Evolutionary conservation across 2,329 filamentous ascomycete species (phyloP), one percentile per base, ranked within the genome.

Genomic region (Talaromyces pinophilus): DNA sequence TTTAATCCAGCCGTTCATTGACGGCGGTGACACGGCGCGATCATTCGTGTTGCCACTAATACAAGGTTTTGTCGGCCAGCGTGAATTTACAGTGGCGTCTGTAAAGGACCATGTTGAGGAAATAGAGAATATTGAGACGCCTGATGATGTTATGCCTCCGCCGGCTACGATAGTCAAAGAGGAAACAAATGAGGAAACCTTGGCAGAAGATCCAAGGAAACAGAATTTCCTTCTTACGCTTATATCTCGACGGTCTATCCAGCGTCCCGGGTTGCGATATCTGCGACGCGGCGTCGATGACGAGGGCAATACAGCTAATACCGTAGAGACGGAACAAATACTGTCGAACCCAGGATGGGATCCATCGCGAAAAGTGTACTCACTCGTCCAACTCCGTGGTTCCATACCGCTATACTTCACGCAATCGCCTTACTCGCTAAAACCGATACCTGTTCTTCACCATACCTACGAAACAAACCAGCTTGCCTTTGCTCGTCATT

Each of bases 361-460:
- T 19, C 75, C 84, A 0, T 79, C 83, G 13, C 76, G 80, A 13
- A 92, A 87, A 70, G 83, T 90, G 1, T 91, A 92, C 76, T 97
- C 93, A 0, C 96, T 97, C 72, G 81, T 96, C 3, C 95, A 99
- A 75, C 83, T 93, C 28, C 87, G 95, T 69, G 94, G 93, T 6
- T 97, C 93, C 25, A 96, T 98, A 69, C 95, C 95, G 0, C 79
- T 98, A 0, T 98, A 95, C 81, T 99, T 97, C 75, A 96, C 93
- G 0, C 95, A 99, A 74, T 92, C 91, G 0, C 93, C 94, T 0
- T 98, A 97, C 77, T 93, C 92, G 10, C 87, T 98, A 70, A 97
- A 97, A 74, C 95, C 95, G 0, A 85, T 91, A 11, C 93, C 94
- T 0, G 86, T 91, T 15, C 81, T 96, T 42, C 91, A 93, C 75